A percentile compares a stretch with the other conserved stretches of the same genome.
Evolutionary conservation across 2,329 filamentous ascomycete genomes (phyloP).

Genomic region (Scedosporium minutisporum): DNA sequence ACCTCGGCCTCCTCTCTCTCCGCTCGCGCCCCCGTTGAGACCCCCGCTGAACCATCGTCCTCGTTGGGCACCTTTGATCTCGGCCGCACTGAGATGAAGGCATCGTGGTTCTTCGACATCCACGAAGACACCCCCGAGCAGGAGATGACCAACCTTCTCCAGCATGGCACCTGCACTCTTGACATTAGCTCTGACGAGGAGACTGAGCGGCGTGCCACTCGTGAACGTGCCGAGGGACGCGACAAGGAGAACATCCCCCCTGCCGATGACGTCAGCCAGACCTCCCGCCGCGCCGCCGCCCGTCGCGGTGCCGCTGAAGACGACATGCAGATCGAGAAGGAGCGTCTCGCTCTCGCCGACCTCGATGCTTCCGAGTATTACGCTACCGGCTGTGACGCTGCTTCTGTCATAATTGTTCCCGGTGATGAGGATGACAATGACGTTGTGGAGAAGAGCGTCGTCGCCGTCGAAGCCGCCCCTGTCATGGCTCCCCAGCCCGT

Average conservation of each 20-base stretch:
- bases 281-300: constrained; percentile 25
- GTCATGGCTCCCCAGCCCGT: neutral
- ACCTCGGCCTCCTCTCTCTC: constrained; percentile 19
- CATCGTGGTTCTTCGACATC: constrained; percentile 85
- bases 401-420: constrained; percentile 52
- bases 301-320: constrained; percentile 26
- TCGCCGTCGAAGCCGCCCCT: no score
- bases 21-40: constrained; percentile 18
- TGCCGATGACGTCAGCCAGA: constrained; percentile 52
- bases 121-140: constrained; percentile 87
- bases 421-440: constrained; percentile 44
- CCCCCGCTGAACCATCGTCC: constrained; percentile 11
- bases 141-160: constrained; percentile 83
- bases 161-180: constrained; percentile 77
- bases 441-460: neutral
- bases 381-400: constrained; percentile 53
- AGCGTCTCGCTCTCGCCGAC: constrained; percentile 56
- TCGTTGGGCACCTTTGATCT: constrained; percentile 16
- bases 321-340: constrained; percentile 53
- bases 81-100: constrained; percentile 41
- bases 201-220: constrained; percentile 42
- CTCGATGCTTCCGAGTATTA: constrained; percentile 61
- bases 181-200: constrained; percentile 89
- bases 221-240: constrained; percentile 47
- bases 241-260: constrained; percentile 95